Base-by-base conservation (phyloP, 768 basidiomycete species). In the Harrya chromipes region DNA sequence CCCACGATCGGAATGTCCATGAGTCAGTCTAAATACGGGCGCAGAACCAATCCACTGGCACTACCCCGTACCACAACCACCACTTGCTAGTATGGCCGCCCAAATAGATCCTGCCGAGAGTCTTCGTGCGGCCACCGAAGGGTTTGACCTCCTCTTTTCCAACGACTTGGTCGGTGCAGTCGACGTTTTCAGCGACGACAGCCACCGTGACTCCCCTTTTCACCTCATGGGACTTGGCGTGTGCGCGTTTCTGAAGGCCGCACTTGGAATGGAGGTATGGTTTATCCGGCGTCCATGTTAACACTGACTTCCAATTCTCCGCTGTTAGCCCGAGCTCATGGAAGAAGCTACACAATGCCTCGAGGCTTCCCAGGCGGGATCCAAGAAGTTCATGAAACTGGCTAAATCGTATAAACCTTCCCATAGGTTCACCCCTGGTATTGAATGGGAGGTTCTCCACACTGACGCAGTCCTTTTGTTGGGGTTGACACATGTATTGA, bases 371-470 rank as follows among this genome's bases (percentile, higher is more conserved):
- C 84, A 87, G 57, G 78, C 80, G 0, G 81, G 77, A 4, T 75
- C 85, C 0, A 81, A 78, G 60, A 81, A 76, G 50, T 75, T 79
- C 42, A 65, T 70, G 46, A 73, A 71, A 55, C 40, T 55, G 45
- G 65, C 70, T 50, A 72, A 72, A 65, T 59, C 60, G 46, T 69
- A 40, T 33, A 60, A 52, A 40, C 59, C 58, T 34, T 56, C 54
- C 9, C 69, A 73, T 17, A 69, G 74, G 12, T 88, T 85, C 61
- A 63, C 76, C 4, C 69, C 83, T 2, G 87, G 85, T 7, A 63
- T 84, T 8, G 88, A 91, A 57, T 91, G 82, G 78, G 89, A 91
- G 58, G 75, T 91, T 34, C 62, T 90, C 11, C 78, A 83, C 54
- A 84, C 89, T 0, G 89, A 91, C 58, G 79, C 83, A 0, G 75